phyloP scores from a whole-genome alignment of 2,329 filamentous ascomycete genomes.

The Pseudogymnoascus pannorum region DNA sequence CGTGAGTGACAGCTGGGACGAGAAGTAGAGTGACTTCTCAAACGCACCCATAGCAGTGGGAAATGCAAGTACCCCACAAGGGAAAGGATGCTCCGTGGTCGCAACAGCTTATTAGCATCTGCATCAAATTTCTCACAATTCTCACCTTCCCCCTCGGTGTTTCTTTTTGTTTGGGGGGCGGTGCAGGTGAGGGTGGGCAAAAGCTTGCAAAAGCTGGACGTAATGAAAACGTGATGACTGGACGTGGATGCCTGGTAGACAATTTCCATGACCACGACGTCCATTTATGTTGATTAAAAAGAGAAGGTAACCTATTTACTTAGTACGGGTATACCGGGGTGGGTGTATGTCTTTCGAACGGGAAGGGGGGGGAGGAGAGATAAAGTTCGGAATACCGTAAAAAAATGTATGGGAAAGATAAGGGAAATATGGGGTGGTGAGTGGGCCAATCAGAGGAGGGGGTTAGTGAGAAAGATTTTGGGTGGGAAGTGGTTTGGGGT shows the following conservation, averaged over 20 bases:
- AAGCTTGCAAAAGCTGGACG: background rate
- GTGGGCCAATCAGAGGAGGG: background rate
- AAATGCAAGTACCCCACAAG: background rate
- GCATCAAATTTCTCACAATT: background rate
- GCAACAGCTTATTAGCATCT: background rate
- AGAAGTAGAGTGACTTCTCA: background rate
- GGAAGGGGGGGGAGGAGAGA: background rate
- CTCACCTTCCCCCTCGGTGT: constrained; percentile 6
- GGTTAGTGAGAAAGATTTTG: background rate
- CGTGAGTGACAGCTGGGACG: background rate
- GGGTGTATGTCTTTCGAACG: no score
- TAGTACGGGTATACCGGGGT: background rate
- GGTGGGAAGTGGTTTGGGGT: background rate
- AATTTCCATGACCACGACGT: constrained; percentile 4
- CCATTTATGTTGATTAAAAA: constrained; percentile 7
- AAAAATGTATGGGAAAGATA: constrained; percentile 3
- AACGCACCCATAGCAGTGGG: background rate
- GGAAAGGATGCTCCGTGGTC: background rate
- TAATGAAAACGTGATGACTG: constrained; percentile 5
- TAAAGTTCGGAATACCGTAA: constrained; percentile 6
- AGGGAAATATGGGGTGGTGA: background rate
- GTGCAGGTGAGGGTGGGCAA: background rate
- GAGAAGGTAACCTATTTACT: background rate
- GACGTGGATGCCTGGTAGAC: background rate
- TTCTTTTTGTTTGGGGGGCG: no score